Base-by-base conservation (phyloP, 352 stramenopile genomes). In the Phytophthora melonis region DNA sequence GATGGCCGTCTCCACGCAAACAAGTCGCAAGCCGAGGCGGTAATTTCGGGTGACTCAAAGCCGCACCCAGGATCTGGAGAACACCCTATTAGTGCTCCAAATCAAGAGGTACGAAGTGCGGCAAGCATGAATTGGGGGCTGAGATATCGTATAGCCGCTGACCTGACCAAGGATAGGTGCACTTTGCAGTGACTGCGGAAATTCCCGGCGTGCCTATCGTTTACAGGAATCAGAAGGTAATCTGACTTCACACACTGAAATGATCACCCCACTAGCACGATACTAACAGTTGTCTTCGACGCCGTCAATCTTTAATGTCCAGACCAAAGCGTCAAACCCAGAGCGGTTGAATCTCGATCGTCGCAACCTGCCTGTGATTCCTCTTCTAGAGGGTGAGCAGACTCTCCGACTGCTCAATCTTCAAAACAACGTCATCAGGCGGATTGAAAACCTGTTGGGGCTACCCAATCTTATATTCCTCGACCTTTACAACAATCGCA, bases 401-500 rank as follows among this genome's bases (percentile, higher is more conserved):
- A 90, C 92, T 56, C 80, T 98, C 11, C 89, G 93, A 3, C 78
- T 98, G 3, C 81, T 98, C 25, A 98, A 98, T 68, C 77, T 97
- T 25, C 93, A 98, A 74, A 98, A 98, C 80, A 98, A 98, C 70
- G 62, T 82, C 11, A 97, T 98, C 62, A 78, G 70, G 10, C 72
- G 74, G 34, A 97, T 98, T 53, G 82, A 92, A 21, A 97, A 98
- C 70, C 72, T 98, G 16, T 52, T 87, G 8, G 86, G 89, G 18
- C 75, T 98, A 5, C 87, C 89, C 0, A 98, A 97, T 66, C 74
- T 98, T 49, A 98, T 98, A 36, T 98, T 98, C 52, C 71, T 98
- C 0, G 93, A 98, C 47, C 77, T 98, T 14, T 98, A 98, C 81
- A 97, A 98, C 74, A 98, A 98, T 72, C 77, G 88, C 10, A 92